Evolutionary conservation across 345 rosid species (phyloP).

Genomic region (Theobroma cacao): DNA sequence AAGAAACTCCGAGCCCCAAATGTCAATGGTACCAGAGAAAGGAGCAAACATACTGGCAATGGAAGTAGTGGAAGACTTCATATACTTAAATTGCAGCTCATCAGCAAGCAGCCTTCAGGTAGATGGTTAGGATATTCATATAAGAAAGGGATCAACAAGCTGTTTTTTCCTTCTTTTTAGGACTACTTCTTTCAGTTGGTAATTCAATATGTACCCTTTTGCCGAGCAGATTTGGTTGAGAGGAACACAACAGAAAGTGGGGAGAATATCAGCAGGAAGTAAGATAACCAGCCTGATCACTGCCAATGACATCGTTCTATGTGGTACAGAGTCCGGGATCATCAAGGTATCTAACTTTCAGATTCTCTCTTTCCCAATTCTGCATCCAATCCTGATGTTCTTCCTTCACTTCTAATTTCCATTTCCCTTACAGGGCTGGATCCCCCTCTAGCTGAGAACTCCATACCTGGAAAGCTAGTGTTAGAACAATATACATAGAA

Average conservation of each 20-base stretch:
- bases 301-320: constrained; percentile 67
- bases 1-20: constrained; percentile 53
- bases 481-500: background rate
- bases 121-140: background rate
- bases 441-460: constrained; percentile 55
- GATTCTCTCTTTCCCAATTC: background rate
- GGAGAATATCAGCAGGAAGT: constrained; percentile 88
- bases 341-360: constrained; percentile 55
- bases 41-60: constrained; percentile 50
- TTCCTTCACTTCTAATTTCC: background rate
- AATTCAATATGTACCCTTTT: background rate
- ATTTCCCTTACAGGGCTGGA: constrained; percentile 67
- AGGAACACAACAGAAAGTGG: constrained; percentile 76
- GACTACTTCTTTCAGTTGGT: background rate
- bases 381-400: background rate
- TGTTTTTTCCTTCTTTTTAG: background rate
- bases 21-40: constrained; percentile 49
- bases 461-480: background rate
- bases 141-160: background rate
- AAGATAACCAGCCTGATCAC: constrained; percentile 81
- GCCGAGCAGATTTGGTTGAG: constrained; percentile 71
- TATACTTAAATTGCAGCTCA: constrained; percentile 71
- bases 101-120: constrained; percentile 80
- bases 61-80: constrained; percentile 86
- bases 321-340: constrained; percentile 85